Percentiles rank a stretch among this genome's conserved stretches.
phyloP scores from a whole-genome alignment of 2,329 filamentous ascomycete species.

The Exutisphaerella laricina region DNA sequence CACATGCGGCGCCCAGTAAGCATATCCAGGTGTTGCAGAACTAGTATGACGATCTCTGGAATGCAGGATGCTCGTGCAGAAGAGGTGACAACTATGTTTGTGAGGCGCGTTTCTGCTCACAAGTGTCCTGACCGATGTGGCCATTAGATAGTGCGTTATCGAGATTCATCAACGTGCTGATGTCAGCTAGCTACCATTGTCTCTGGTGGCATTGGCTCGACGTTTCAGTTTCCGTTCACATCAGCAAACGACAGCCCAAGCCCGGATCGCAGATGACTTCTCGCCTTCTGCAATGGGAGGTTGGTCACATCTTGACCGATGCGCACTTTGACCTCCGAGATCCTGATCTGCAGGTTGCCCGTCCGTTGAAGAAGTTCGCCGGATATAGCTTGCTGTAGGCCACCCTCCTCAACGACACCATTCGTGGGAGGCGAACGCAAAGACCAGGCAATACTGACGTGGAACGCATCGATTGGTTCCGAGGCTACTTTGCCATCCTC shows the following conservation, averaged over 20 bases:
- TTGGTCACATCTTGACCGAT: conserved; percentile 38
- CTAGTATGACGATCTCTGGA: not conserved
- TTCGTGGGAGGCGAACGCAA: conserved; percentile 56
- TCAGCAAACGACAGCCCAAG: no score
- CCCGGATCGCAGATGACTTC: not conserved
- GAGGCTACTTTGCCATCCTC: not conserved
- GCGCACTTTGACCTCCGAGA: conserved; percentile 44
- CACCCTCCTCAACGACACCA: not conserved
- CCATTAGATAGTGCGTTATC: not conserved
- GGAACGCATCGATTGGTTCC: conserved; percentile 49
- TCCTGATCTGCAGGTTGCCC: conserved; percentile 20
- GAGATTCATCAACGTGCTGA: not conserved
- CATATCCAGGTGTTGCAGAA: not conserved
- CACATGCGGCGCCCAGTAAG: not conserved
- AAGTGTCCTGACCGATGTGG: no score
- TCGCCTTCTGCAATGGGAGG: conserved; percentile 18
- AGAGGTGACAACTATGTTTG: no score
- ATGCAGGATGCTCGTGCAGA: no score
- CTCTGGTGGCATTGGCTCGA: not conserved
- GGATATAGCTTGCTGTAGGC: conserved; percentile 3
- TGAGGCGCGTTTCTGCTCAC: no score
- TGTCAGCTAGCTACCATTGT: not conserved
- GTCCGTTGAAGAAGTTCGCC: conserved; percentile 11
- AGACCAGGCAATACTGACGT: conserved; percentile 86
- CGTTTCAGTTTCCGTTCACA: no score